phyloP scores from a whole-genome alignment of 495 filamentous ascomycete genomes.

The Parathielavia appendiculata region DNA sequence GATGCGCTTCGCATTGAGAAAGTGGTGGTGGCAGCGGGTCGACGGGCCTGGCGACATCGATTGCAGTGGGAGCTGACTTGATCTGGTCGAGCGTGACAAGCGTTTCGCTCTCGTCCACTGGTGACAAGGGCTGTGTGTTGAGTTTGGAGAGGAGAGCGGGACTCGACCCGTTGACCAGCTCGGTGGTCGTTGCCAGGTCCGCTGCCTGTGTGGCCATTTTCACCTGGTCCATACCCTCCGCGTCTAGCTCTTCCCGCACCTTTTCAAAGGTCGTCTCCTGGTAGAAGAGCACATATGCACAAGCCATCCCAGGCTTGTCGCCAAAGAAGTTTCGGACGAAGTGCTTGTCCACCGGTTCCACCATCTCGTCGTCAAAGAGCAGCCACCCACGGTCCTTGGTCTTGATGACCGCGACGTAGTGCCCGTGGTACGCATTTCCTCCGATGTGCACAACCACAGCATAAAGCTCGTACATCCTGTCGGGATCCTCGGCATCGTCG shows the following conservation, averaged over 20 bases:
- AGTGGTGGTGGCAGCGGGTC: conserved; percentile 19
- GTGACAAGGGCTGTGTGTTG: conserved; percentile 36
- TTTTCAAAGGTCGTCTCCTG: conserved; percentile 93
- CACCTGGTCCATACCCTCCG: conserved; percentile 66
- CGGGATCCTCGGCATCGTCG: conserved; percentile 91
- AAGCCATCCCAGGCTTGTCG: conserved; percentile 82
- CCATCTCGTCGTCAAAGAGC: conserved; percentile 96
- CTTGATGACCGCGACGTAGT: conserved; percentile 97
- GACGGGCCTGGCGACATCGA: conserved; percentile 21
- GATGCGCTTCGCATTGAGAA: conserved; percentile 29
- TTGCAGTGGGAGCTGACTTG: conserved; percentile 51
- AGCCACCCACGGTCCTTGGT: conserved; percentile 94
- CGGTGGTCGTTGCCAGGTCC: conserved; percentile 42
- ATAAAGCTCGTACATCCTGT: conserved; percentile 92
- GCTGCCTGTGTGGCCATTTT: conserved; percentile 53
- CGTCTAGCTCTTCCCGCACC: conserved; percentile 73
- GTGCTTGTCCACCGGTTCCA: conserved; percentile 92
- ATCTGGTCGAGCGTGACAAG: conserved; percentile 54
- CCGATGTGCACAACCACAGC: conserved; percentile 98
- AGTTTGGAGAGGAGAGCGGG: conserved; percentile 34
- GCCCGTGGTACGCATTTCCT: conserved; percentile 95
- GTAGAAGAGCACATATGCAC: conserved; percentile 96
- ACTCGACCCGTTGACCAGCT: conserved; percentile 36
- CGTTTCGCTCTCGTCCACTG: conserved; percentile 48
- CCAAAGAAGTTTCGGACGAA: conserved; percentile 99